phyloP scores from a whole-genome alignment of 345 rosid species.

The Moricandia moricandioides region DNA sequence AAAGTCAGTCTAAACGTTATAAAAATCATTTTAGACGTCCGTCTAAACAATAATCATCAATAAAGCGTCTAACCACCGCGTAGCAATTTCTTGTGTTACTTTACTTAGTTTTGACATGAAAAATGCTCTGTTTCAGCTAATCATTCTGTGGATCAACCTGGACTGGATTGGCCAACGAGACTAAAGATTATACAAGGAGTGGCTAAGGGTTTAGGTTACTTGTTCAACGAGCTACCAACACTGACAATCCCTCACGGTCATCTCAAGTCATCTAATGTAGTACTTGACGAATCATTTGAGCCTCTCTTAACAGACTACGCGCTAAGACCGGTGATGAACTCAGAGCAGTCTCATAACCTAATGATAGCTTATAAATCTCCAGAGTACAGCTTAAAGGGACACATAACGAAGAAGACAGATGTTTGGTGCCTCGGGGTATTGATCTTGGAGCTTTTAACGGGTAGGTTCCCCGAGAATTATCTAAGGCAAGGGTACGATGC shows the following conservation, averaged over 20 bases:
- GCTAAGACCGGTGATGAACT: conserved; percentile 59
- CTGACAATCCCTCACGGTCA: conserved; percentile 67
- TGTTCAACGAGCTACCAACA: conserved; percentile 56
- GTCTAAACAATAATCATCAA: too few species aligned
- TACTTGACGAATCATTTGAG: conserved; percentile 48
- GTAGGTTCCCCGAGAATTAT: conserved; percentile 65
- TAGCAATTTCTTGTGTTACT: background rate
- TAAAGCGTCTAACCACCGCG: too few species aligned
- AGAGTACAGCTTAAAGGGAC: conserved; percentile 47
- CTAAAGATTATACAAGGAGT: conserved; percentile 62
- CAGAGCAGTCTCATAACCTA: conserved; percentile 54
- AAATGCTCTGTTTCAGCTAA: conserved; percentile 49
- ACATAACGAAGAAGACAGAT: conserved; percentile 53
- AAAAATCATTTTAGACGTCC: too few species aligned
- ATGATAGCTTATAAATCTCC: conserved; percentile 75
- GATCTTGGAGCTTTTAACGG: conserved; percentile 59
- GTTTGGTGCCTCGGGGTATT: conserved; percentile 70
- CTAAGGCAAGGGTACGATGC: conserved; percentile 45
- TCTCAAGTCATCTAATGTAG: conserved; percentile 76
- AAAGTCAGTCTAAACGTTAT: too few species aligned
- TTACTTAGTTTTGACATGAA: background rate
- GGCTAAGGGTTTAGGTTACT: conserved; percentile 56
- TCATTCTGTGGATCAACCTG: conserved; percentile 43
- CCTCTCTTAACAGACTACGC: conserved; percentile 63
- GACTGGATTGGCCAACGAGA: conserved; percentile 62